Base-by-base conservation (phyloP, 73 alveolate species). In the Paramecium octaurelia region DNA sequence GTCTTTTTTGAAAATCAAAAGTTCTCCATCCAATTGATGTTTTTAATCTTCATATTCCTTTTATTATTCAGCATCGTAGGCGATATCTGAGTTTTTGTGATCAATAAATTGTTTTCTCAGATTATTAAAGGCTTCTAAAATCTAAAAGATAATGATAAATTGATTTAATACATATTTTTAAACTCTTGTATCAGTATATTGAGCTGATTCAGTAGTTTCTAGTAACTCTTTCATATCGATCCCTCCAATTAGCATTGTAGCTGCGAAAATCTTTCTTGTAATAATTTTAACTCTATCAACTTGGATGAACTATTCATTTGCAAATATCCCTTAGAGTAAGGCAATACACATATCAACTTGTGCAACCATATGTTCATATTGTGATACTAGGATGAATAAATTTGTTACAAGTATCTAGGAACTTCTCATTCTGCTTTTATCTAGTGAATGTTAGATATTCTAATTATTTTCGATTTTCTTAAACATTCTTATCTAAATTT, bases 291-390 rank as follows among this genome's bases (percentile, higher is more conserved):
- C 34, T 80, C 91, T 80, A 80, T 80, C 91, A 6, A 40, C 57
- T 80, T 80, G 24, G 4, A 80, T 43, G 18, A 42, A 46, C 48
- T 80, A 29, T 24, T 43, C 91, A 44, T 42, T 80, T 2, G 70
- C 73, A 14, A 80, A 80, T 11, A 80, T 80, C 6, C 91, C 75
- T 16, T 40, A 42, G 5, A 80, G 43, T 24, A 80, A 24, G 7
- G 91, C 70, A 20, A 80, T 46, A 48, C 91, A 80, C 75, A 80
- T 44, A 48, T 80, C 91, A 18, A 73, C 87, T 73, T 73, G 14
- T 14, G 87, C 57, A 44, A 80, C 57, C 91, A 80, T 80, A 44
- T 80, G 75, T 46, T 44, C 70, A 80, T 80, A 48, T 31, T 80
- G 14, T n/a, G 44, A 31, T 35, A 48, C 91, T 80, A 21, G 3